Percentiles rank a stretch among this genome's conserved stretches.
These are phyloP conservation scores for Kluyveromyces siamensis DNA, from an alignment of 805 yeast genomes.

Conservation along the genomic window DNA sequence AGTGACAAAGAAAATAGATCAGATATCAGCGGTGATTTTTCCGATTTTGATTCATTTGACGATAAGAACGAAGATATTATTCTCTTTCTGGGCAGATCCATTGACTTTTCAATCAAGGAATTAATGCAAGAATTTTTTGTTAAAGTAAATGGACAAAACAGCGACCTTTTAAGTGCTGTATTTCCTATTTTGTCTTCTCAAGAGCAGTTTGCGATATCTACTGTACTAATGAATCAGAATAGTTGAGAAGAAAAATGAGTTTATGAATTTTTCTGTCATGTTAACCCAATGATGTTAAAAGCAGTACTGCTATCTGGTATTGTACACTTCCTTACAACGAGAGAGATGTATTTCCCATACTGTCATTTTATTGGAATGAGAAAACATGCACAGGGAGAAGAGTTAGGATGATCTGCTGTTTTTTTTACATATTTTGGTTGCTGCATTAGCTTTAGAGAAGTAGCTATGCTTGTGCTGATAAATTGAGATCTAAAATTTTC, in stretches of 20 bases:
- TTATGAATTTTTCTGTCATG: no score
- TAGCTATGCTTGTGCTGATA: no score
- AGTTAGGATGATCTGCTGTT: no score
- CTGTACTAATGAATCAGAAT: not conserved
- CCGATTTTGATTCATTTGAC: not conserved
- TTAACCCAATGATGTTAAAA: no score
- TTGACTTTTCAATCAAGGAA: not conserved
- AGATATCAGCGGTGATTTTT: not conserved
- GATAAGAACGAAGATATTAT: not conserved
- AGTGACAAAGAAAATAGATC: constrained; percentile 42
- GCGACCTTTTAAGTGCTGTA: not conserved
- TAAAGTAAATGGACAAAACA: not conserved
- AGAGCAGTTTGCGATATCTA: not conserved
- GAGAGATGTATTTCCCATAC: no score
- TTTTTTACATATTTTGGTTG: no score
- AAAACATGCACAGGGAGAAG: no score
- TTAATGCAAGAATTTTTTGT: not conserved
- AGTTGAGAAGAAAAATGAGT: not conserved
- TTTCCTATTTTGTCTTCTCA: not conserved
- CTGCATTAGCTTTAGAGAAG: no score
- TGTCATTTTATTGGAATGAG: no score
- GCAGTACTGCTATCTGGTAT: no score
- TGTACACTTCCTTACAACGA: no score
- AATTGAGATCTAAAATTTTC: no score
- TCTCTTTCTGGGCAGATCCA: not conserved